Conservation (phyloP, 139 green algal species). For the Chlorella sorokiniana region DNA sequence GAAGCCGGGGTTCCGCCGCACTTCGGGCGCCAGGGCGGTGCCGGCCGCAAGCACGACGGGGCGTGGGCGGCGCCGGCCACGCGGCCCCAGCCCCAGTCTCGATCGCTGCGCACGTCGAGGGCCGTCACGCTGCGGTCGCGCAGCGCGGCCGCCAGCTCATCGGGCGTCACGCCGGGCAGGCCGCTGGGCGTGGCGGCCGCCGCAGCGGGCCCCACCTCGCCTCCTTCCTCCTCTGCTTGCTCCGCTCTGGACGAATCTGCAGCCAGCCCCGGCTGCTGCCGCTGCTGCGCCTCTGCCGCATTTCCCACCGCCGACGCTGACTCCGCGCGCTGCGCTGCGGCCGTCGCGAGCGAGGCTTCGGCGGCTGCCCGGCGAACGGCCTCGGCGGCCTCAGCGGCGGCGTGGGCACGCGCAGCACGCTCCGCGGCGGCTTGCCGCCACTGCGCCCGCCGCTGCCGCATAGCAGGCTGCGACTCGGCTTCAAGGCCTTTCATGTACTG, state of each 20-base stretch:
- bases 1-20: conserved; percentile 24
- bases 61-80: conserved; percentile 18
- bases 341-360: neutral
- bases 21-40: neutral
- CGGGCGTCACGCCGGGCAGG: conserved; percentile 3
- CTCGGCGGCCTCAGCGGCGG: conserved; percentile 4
- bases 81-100: conserved; percentile 27
- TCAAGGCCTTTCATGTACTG: conserved; percentile 15
- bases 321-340: neutral
- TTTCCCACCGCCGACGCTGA: neutral
- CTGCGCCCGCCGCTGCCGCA: neutral
- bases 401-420: neutral
- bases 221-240: neutral
- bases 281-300: neutral
- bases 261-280: neutral
- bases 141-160: conserved; percentile 16
- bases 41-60: conserved; percentile 8
- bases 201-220: no score
- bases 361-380: neutral
- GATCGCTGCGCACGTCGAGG: conserved; percentile 27
- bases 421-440: neutral
- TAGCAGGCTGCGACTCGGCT: neutral
- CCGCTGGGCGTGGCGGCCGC: neutral
- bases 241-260: no score
- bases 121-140: neutral